These are phyloP conservation scores for Ophiostoma novo-ulmi DNA, from an alignment of 2,329 filamentous ascomycete species.

Conservation along the genomic window DNA sequence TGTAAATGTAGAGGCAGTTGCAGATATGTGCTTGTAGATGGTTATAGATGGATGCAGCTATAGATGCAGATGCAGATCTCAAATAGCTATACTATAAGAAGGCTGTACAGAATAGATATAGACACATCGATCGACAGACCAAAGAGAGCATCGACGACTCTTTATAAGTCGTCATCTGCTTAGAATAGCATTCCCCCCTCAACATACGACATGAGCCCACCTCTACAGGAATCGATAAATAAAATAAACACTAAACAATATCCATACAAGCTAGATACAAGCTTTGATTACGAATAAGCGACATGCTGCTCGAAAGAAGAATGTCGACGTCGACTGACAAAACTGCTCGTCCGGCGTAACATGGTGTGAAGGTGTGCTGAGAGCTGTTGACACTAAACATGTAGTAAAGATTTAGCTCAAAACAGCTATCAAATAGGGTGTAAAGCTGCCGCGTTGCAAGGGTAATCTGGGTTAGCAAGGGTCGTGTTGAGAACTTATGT, in stretches of 20 bases:
- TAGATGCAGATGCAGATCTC: not conserved
- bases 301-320: not conserved
- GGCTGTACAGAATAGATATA: not conserved
- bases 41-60: too few relatives aligned
- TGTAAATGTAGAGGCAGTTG: not conserved
- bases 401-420: not conserved
- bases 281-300: not conserved
- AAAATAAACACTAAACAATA: not conserved
- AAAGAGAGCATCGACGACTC: not conserved
- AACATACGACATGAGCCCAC: constrained; percentile 8
- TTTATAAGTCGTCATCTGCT: not conserved
- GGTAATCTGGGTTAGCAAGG: not conserved
- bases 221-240: not conserved
- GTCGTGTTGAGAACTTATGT: not conserved
- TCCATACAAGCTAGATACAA: not conserved
- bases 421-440: not conserved
- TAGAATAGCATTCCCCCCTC: not conserved
- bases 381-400: not conserved
- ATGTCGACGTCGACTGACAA: not conserved
- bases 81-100: not conserved
- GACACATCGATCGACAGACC: not conserved
- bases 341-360: not conserved
- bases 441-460: too few relatives aligned
- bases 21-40: too few relatives aligned
- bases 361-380: not conserved